These are phyloP conservation scores for Penicillium canescens DNA, from an alignment of 495 filamentous ascomycete genomes.

Conservation along the genomic window DNA sequence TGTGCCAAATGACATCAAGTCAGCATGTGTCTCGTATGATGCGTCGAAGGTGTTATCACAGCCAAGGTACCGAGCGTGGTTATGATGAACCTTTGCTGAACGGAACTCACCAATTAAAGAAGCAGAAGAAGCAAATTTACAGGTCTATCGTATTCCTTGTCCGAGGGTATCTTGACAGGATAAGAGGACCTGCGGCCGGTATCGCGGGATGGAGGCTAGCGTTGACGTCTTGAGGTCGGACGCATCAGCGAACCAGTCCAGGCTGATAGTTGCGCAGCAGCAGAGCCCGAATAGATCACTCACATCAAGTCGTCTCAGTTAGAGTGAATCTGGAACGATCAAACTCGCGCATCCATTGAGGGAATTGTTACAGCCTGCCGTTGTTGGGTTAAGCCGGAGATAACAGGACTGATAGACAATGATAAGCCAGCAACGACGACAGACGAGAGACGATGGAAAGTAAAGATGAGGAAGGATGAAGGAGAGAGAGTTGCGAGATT, in stretches of 20 bases:
- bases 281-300: neutral
- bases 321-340: neutral
- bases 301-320: slow-evolving; percentile 9
- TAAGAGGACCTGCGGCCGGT: slow-evolving; percentile 28
- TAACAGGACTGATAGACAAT: slow-evolving; percentile 33
- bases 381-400: slow-evolving; percentile 33
- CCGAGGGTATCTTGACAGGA: slow-evolving; percentile 11
- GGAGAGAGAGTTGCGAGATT: slow-evolving; percentile 15
- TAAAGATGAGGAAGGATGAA: slow-evolving; percentile 7
- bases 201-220: slow-evolving; percentile 14
- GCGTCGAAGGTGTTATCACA: slow-evolving; percentile 13
- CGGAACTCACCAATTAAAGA: slow-evolving; percentile 23
- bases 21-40: slow-evolving; percentile 25
- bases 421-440: slow-evolving; percentile 16
- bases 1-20: slow-evolving; percentile 28
- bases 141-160: slow-evolving; percentile 10
- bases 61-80: slow-evolving; percentile 23
- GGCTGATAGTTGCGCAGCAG: neutral
- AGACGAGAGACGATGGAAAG: slow-evolving; percentile 1
- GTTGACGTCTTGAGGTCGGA: slow-evolving; percentile 13
- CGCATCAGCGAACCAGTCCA: slow-evolving; percentile 7
- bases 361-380: slow-evolving; percentile 6
- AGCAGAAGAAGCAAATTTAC: slow-evolving; percentile 15
- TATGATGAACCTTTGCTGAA: slow-evolving; percentile 22
- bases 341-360: slow-evolving; percentile 9